Evolutionary conservation across 129 eudicot species (phyloP), one percentile per base, ranked within the genome.

Genomic region (Centella asiatica): DNA sequence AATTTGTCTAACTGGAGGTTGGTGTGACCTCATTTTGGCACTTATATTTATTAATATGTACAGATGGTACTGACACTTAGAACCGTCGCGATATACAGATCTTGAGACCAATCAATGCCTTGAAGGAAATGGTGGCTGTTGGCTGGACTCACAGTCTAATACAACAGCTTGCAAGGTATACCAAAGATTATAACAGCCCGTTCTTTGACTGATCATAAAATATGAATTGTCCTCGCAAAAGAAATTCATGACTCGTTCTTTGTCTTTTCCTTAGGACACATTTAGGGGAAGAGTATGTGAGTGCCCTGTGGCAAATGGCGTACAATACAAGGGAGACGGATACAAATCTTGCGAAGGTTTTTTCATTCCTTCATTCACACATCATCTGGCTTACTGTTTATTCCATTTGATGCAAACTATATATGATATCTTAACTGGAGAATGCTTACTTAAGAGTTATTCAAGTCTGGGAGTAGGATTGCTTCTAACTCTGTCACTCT

Each of bases 311-410:
- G 78, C 75, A 7, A 82, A 79, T 40, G 96, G 96, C 17, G 89
- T 93, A 57, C 99, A 87, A 78, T 87, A 82, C 51, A 70, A 50
- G 71, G 99, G 99, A 70, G 99, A 93, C n/a, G 99, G 96, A 69
- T 93, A 93, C 66, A 74, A 62, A 3, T 74, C 82, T 60, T 93
- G 99, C 64, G 64, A 84, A 85, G 89, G 99, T 92, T 65, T 64
- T 31, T 45, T 22, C 26, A 20, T 55, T 33, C 60, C 62, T n/a
- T 36, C n/a, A 4, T 2, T 34, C n/a, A 26, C 28, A 36, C 20
- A 15, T 15, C 12, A 19, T 34, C 29, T 31, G 31, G 18, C 40
- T 27, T 24, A 14, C 28, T 24, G 1, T 54, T 53, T 44, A 13
- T 5, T 55, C 24, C 6, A 32, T 17, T 17, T 50, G 17, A 52